Base-by-base conservation (phyloP, 352 stramenopile genomes). In the Pythium scleroteichum region DNA sequence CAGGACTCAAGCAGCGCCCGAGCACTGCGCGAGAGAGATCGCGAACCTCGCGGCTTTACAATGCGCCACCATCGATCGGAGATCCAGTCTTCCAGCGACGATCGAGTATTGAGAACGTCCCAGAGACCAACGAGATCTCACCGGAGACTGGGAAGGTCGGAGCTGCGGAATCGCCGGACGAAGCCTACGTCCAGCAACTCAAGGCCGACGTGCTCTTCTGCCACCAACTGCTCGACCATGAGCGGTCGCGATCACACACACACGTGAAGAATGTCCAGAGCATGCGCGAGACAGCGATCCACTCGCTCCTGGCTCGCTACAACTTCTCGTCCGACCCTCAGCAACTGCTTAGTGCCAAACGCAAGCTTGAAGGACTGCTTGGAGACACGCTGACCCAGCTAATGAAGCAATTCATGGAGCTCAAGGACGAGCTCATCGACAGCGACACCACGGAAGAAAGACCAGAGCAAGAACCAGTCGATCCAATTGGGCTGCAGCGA, bases 261-360 rank as follows among this genome's bases (percentile, higher is more conserved):
- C 79, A 87, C 44, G 68, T 87, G 20, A 87, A 87, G 49, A 79
- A 85, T 26, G 49, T 89, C n/a, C 65, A 82, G 17, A 76, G 54
- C n/a, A 79, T 87, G n/a, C 76, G 79, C 1, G 73, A 87, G 24
- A 71, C 27, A 19, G 23, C 32, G 8, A 50, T 84, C 4, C 62
- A 72, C 7, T 49, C 63, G 3, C 72, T 78, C 47, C 47, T 89
- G 3, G 23, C 59, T 17, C 69, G 68, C 16, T 85, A 85, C 55
- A 87, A 76, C 52, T 78, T 69, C 54, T 85, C 79, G 20, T 66
- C 70, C 0, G 72, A 89, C 48, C 53, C 68, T 4, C 39, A 33
- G 16, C 74, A 89, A 52, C 69, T 87, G 3, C 50, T 26, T 16
- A 66, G 50, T 19, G 41, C 58, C 1, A 71, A 71, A 32, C 12